Evolutionary conservation across 192 early-diverging fungal species (phyloP), one percentile per base, ranked within the genome.

Genomic region (Dissophora ornata): DNA sequence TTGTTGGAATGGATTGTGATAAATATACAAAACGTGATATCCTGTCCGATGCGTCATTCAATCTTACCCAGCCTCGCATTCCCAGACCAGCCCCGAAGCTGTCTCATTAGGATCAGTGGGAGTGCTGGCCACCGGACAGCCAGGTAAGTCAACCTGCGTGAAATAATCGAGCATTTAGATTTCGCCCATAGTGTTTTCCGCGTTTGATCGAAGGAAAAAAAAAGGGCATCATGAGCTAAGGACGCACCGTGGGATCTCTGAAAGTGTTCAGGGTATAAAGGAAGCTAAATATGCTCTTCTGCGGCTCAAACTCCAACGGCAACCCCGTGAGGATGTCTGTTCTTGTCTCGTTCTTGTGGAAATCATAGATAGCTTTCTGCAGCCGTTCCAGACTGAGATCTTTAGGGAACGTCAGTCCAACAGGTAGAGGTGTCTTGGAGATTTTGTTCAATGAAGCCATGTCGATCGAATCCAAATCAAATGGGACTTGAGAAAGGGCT

Each of bases 61-160:
- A 50, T 21, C 48, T 59, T 66, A 74, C 71, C 71, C 71, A 30
- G 71, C 57, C 26, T 74, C 62, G 26, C 71, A 74, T 52, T 60
- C 49, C 71, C 71, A 74, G 7, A 60, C 48, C 22, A 74, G 42
- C 0, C 71, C 71, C 1, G 62, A 64, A 6, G 61, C 56, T 5
- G 71, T 66, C 13, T 64, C 55, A 1, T 64, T 48, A 34, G 40
- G 1, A 16, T 7, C 26, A 1, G 32, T 32, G 1, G 71, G 71
- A 24, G 71, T 74, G 0, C 34, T 30, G 12, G 62, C 71, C 9
- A 74, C 71, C 45, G 62, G 40, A 22, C 71, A 74, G 5, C 62
- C 71, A 22, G 42, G 45, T 4, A 71, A 36, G 42, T 63, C 38
- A 36, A 51, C 28, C 67, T 69, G 36, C 6, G 21, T 26, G 18